phyloP scores from a whole-genome alignment of 169 alveolate species.

The Babesia sp. region DNA sequence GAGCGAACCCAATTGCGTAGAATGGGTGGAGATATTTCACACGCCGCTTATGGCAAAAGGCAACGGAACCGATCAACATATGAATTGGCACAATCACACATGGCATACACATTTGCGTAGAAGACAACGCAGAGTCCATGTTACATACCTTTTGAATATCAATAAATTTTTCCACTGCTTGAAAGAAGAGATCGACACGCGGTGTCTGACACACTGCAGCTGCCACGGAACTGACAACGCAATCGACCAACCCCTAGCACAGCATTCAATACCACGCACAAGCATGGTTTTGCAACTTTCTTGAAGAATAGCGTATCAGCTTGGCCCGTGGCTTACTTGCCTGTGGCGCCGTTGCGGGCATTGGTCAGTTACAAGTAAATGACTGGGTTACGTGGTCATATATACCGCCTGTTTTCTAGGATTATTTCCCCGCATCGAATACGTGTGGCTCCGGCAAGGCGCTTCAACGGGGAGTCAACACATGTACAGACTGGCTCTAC shows the following conservation, averaged over 20 bases:
- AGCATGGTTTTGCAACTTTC: background rate
- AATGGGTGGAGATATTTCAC: background rate
- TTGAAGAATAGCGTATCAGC: background rate
- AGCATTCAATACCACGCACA: background rate
- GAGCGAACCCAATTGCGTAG: background rate
- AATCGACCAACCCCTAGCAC: background rate
- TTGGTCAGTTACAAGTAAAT: conserved; percentile 17
- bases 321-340: background rate
- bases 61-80: background rate
- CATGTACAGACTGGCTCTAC: background rate
- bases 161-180: conserved; percentile 67
- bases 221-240: conserved; percentile 2
- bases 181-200: conserved; percentile 40
- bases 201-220: conserved; percentile 33
- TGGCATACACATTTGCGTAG: background rate
- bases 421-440: background rate
- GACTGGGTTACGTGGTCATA: background rate
- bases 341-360: background rate
- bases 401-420: conserved; percentile 7
- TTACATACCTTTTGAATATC: conserved; percentile 48
- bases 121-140: background rate
- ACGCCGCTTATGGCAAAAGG: background rate
- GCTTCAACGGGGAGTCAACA: background rate
- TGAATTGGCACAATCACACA: background rate
- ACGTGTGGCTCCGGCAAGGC: background rate